phyloP scores from a whole-genome alignment of 805 yeast genomes.

The Yarrowia deformans region DNA sequence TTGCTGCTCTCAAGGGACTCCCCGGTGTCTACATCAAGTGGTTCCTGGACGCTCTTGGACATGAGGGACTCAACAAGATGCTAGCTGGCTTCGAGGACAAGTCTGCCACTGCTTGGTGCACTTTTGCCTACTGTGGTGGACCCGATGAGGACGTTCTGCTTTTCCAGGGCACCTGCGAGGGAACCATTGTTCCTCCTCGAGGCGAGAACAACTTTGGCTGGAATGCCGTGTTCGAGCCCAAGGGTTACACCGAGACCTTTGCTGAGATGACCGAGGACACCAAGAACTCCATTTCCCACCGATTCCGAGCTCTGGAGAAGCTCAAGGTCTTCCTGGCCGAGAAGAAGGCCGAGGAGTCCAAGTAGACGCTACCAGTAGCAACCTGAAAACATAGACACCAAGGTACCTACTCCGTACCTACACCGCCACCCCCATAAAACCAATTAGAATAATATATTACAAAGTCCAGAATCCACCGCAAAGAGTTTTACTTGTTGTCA shows the following conservation, averaged over 20 bases:
- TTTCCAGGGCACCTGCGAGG: constrained; percentile 86
- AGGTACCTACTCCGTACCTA: too few species aligned
- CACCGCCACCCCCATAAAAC: neutral
- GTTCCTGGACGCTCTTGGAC: constrained; percentile 81
- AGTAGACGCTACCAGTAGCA: neutral
- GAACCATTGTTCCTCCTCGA: constrained; percentile 75
- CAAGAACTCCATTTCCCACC: constrained; percentile 86
- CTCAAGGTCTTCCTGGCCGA: constrained; percentile 60
- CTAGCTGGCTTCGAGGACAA: constrained; percentile 82
- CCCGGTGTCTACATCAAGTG: constrained; percentile 98
- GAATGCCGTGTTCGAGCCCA: constrained; percentile 90
- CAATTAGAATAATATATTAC: constrained; percentile 28
- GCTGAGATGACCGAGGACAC: constrained; percentile 84
- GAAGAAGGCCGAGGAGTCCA: constrained; percentile 25
- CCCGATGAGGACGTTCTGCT: constrained; percentile 74
- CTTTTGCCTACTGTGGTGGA: constrained; percentile 89
- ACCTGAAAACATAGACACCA: neutral
- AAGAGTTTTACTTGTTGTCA: constrained; percentile 51
- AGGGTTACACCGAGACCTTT: constrained; percentile 74
- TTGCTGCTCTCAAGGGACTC: constrained; percentile 76
- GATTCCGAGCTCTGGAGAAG: constrained; percentile 81
- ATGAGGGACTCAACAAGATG: constrained; percentile 78
- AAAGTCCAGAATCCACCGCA: neutral
- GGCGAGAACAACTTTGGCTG: constrained; percentile 91
- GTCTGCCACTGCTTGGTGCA: constrained; percentile 85